Evolutionary conservation across 768 basidiomycete species (phyloP).

Genomic region (Naematelia aurantialba): DNA sequence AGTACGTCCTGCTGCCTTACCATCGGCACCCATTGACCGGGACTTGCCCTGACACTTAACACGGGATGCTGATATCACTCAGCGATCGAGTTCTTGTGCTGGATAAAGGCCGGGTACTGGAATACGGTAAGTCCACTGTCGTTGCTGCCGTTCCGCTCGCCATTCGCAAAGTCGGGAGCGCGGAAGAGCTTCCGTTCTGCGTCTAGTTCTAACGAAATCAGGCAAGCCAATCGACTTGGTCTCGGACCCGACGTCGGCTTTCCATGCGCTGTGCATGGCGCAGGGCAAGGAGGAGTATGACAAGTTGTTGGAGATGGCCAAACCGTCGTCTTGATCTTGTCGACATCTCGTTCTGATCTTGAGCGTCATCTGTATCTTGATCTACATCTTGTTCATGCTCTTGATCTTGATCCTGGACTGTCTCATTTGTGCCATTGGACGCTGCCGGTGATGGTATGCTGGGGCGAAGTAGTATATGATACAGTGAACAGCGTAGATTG

Average conservation of each 20-base stretch:
- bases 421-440: no score
- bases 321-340: constrained; percentile 1
- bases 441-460: no score
- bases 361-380: no score
- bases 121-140: constrained; percentile 32
- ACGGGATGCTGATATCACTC: not conserved
- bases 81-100: constrained; percentile 45
- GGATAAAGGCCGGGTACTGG: constrained; percentile 38
- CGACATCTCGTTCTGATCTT: no score
- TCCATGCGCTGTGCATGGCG: constrained; percentile 41
- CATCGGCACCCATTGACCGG: not conserved
- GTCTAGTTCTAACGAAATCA: constrained; percentile 10
- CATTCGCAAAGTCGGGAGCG: not conserved
- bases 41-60: not conserved
- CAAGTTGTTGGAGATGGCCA: constrained; percentile 22
- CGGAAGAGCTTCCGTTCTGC: not conserved
- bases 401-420: no score
- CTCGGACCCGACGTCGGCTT: constrained; percentile 20
- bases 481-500: no score
- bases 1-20: constrained; percentile 23
- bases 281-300: constrained; percentile 44
- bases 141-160: not conserved
- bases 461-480: no score
- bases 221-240: constrained; percentile 39
- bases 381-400: no score